These are phyloP conservation scores for Vigna nakashimae DNA, from an alignment of 306 rosid genomes.

Conservation along the genomic window DNA sequence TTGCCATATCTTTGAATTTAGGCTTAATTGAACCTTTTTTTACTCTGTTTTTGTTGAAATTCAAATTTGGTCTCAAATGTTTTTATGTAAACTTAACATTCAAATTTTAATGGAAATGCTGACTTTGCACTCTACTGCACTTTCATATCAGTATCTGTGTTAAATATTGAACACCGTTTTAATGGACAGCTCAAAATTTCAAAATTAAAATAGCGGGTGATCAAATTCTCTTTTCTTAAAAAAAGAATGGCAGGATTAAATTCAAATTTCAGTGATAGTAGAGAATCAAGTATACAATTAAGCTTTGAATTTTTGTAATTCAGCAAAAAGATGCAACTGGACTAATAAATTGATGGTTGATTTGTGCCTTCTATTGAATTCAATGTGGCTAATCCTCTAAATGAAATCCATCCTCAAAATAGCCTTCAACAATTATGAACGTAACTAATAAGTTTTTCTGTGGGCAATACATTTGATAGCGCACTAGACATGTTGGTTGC, in stretches of 20 bases:
- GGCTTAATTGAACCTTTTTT: not conserved
- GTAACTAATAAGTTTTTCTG: constrained; percentile 16
- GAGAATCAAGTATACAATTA: not conserved
- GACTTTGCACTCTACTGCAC: not conserved
- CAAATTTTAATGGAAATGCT: not conserved
- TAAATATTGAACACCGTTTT: not conserved
- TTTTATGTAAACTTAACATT: not conserved
- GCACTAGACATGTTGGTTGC: constrained; percentile 31
- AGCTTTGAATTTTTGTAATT: constrained; percentile 27
- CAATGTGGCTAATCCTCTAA: constrained; percentile 16
- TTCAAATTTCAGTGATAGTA: not conserved
- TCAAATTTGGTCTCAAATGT: not conserved
- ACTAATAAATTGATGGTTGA: constrained; percentile 35
- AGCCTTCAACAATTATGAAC: constrained; percentile 31
- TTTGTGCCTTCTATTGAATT: constrained; percentile 28
- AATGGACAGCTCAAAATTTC: not conserved
- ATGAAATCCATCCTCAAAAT: constrained; percentile 31
- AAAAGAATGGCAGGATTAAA: not conserved
- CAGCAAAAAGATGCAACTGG: not conserved
- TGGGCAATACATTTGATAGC: constrained; percentile 23
- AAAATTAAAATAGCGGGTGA: not conserved
- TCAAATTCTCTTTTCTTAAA: not conserved
- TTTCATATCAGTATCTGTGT: not conserved
- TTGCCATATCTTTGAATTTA: constrained; percentile 10
- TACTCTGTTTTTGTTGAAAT: not conserved